phyloP scores from a whole-genome alignment of 331 rosid genomes.

The Acacia pycnantha region DNA sequence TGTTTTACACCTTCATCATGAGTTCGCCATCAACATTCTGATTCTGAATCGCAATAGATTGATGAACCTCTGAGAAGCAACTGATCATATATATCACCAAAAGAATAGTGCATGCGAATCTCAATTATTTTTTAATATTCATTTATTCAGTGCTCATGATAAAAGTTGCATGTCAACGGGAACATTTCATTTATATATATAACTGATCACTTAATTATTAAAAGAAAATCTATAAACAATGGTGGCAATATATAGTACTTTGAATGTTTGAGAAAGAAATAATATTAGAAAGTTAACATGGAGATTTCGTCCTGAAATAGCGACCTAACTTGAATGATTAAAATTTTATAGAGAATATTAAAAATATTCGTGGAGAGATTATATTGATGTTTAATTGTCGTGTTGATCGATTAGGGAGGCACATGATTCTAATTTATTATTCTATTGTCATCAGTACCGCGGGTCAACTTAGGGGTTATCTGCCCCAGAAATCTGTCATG shows the following conservation, averaged over 20 bases:
- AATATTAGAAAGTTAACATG: conserved; percentile 5
- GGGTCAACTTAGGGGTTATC: conserved; percentile 7
- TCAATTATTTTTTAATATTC: background rate
- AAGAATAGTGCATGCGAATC: background rate
- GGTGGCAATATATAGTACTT: background rate
- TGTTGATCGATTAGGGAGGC: background rate
- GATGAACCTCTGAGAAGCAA: background rate
- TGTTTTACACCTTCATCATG: background rate
- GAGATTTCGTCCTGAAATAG: background rate
- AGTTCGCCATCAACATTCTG: background rate
- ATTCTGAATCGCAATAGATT: background rate
- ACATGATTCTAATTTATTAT: background rate
- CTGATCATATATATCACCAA: background rate
- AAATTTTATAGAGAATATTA: background rate
- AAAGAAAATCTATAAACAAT: background rate
- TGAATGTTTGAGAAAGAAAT: background rate
- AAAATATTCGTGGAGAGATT: background rate
- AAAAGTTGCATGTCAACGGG: background rate
- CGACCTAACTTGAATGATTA: conserved; percentile 1
- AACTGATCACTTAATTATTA: background rate
- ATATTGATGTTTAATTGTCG: background rate
- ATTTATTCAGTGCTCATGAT: background rate
- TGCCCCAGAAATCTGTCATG: background rate
- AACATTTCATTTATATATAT: background rate
- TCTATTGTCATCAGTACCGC: background rate